Evolutionary conservation across 805 yeast species (phyloP), one percentile per base, ranked within the genome.

Genomic region (Candida maltosa): DNA sequence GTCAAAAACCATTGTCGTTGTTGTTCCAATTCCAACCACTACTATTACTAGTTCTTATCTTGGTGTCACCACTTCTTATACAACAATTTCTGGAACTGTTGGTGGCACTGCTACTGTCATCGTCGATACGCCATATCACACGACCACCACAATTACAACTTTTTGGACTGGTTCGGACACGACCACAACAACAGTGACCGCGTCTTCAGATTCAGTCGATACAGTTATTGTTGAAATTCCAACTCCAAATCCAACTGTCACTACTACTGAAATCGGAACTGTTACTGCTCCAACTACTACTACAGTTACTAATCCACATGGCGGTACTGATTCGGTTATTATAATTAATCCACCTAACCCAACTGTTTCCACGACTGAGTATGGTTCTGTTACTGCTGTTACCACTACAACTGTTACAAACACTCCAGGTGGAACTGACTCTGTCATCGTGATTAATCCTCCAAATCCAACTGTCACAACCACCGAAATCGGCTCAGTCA

Each of bases 1-100:
- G 11, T 54, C 59, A 6, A 47, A 34, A 32, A 53, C 57, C 3
- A 54, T 51, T 17, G 47, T 42, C 14, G 54, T 49, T 14, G 41
- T 40, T 16, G 51, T 46, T 10, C 30, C 30, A 7, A 27, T 27
- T 7, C 30, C 30, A 10, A 27, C 30, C 7, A 16, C 8, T 14
- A 15, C 14, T 14, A 11, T 27, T 6, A 27, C 30, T 6, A 15
- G 20, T 7, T 8, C 14, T 14, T 27, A 27, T 14, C 14, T 14
- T 15, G 30, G 30, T 12, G 14, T 15, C n/a, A 27, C 30, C 5
- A 27, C 30, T 12, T 15, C 20, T 16, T 27, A 27, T 27, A 10
- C 19, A 16, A 27, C 30, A 7, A 7, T 7, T 16, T 14, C 19
- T 6, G 30, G 20, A 7, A 7, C 8, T 15, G 16, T 27, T 14